phyloP scores from a whole-genome alignment of 208 protist species.

The Wallacemonas sp. region DNA sequence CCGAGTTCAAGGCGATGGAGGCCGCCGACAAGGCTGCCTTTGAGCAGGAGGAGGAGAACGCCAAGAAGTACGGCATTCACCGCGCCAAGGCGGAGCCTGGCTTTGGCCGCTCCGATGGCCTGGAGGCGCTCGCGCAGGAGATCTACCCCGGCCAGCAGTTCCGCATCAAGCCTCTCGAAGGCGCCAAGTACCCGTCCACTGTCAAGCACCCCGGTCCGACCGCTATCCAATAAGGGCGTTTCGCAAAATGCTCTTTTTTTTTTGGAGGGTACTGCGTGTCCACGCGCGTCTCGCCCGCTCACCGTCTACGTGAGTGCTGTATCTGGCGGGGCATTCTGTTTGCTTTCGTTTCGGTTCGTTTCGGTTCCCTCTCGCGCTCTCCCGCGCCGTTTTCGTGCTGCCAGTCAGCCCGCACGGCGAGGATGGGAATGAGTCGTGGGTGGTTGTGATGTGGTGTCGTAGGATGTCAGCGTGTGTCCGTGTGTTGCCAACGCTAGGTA shows the following conservation, averaged over 20 bases:
- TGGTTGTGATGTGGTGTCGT: too few species aligned
- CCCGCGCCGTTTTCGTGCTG: too few species aligned
- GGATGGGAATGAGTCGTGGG: too few species aligned
- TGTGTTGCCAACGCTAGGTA: too few species aligned
- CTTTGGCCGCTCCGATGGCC: conserved; percentile 87
- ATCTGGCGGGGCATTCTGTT: too few species aligned
- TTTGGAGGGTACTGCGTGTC: too few species aligned
- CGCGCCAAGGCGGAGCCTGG: conserved; percentile 91
- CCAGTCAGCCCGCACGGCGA: too few species aligned
- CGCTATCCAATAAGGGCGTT: conserved; percentile 67
- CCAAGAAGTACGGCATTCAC: conserved; percentile 85
- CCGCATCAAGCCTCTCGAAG: conserved; percentile 80
- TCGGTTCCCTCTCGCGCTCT: too few species aligned
- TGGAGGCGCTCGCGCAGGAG: conserved; percentile 89
- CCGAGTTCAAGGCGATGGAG: conserved; percentile 68
- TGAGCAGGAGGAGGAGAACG: conserved; percentile 82
- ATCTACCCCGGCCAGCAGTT: conserved; percentile 93
- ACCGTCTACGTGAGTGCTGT: too few species aligned
- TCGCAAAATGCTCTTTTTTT: neutral
- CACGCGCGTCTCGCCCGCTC: too few species aligned
- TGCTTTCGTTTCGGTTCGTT: too few species aligned
- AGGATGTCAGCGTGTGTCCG: too few species aligned
- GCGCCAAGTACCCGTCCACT: conserved; percentile 83
- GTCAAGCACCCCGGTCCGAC: conserved; percentile 87
- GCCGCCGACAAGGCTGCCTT: conserved; percentile 85